Evolutionary conservation across 2,329 filamentous ascomycete genomes (phyloP).

Genomic region (Pseudogymnoascus sp.): DNA sequence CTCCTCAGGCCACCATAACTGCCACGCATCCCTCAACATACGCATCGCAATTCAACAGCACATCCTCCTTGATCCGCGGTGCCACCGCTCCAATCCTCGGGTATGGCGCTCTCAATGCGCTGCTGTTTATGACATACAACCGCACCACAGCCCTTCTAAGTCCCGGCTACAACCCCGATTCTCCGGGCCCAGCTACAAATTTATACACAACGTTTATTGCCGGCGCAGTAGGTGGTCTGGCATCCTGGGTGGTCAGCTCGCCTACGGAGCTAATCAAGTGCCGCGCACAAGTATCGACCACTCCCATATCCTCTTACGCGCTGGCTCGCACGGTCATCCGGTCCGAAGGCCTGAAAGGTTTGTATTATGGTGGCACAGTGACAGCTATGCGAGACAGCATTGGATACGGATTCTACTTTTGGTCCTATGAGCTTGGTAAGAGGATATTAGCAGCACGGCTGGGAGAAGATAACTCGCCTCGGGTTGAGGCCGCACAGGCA

Average conservation of each 20-base stretch:
- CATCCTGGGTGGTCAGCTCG: conserved; percentile 77
- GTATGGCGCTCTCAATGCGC: conserved; percentile 83
- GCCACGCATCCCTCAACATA: conserved; percentile 20
- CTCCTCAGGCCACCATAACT: conserved; percentile 18
- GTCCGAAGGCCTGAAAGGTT: conserved; percentile 54
- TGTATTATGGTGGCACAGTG: conserved; percentile 75
- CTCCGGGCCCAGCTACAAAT: conserved; percentile 34
- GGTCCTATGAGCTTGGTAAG: conserved; percentile 76
- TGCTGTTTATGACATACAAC: conserved; percentile 88
- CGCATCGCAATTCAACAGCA: conserved; percentile 30
- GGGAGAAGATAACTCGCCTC: conserved; percentile 25
- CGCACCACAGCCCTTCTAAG: conserved; percentile 62
- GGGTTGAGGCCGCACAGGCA: conserved; percentile 52
- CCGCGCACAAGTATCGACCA: conserved; percentile 62
- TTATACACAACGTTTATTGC: conserved; percentile 68
- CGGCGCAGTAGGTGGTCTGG: conserved; percentile 73
- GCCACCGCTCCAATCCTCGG: conserved; percentile 79
- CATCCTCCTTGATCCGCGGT: conserved; percentile 48
- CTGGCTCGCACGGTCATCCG: conserved; percentile 50
- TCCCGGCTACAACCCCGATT: conserved; percentile 25
- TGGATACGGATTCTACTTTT: conserved; percentile 98
- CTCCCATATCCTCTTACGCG: conserved; percentile 23
- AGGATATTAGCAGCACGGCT: conserved; percentile 39
- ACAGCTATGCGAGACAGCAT: conserved; percentile 79
- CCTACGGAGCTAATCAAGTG: conserved; percentile 92